phyloP scores from a whole-genome alignment of 2,329 filamentous ascomycete genomes.

The Aspergillus ochraceus region DNA sequence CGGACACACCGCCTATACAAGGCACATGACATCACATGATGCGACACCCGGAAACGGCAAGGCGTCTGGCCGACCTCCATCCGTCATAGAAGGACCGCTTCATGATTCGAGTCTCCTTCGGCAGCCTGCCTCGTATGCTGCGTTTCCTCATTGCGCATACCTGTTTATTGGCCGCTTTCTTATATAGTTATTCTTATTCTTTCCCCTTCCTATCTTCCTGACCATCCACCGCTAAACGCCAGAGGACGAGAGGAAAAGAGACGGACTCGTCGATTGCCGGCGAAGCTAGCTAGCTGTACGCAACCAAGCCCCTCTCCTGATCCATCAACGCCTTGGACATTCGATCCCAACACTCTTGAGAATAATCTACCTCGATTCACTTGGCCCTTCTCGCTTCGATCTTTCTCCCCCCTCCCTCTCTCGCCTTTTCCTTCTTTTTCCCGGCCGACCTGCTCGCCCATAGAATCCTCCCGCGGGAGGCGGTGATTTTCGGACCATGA shows the following conservation, averaged over 20 bases:
- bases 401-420: neutral
- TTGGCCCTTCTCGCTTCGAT: neutral
- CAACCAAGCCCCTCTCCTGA: conserved; percentile 5
- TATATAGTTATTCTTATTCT: no score
- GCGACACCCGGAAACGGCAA: neutral
- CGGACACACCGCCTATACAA: neutral
- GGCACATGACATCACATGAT: conserved; percentile 14
- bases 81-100: neutral
- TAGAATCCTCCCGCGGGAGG: conserved; percentile 26
- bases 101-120: no score
- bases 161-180: no score
- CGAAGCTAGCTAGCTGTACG: conserved; percentile 2
- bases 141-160: neutral
- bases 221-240: neutral
- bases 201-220: no score
- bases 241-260: neutral
- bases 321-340: neutral
- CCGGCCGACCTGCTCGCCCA: neutral
- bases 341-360: neutral
- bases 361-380: neutral
- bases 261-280: neutral
- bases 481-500: conserved; percentile 50
- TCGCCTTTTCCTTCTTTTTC: neutral
- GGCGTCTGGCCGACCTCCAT: neutral
- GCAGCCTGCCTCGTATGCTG: no score